Evolutionary conservation across 208 protist genomes (phyloP).

Genomic region (Trypanosoma vivax): DNA sequence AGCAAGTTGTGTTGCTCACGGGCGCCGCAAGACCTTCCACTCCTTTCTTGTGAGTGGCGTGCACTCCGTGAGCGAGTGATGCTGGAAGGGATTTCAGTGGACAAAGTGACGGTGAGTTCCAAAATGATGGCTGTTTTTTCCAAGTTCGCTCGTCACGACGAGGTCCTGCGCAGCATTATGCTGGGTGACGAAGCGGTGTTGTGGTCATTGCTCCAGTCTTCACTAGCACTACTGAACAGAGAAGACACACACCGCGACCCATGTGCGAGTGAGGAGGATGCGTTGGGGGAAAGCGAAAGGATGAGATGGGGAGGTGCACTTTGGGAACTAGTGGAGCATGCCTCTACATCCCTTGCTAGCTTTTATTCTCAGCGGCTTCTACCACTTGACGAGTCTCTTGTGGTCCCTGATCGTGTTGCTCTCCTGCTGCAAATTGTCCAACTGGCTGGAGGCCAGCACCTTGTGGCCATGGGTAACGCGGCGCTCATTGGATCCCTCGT

Average conservation of each 20-base stretch:
- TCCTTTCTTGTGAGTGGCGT: conserved; percentile 9
- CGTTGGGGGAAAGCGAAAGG: neutral
- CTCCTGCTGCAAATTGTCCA: conserved; percentile 14
- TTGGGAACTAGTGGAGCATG: conserved; percentile 18
- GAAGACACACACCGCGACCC: neutral
- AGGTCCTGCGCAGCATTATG: conserved; percentile 12
- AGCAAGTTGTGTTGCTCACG: neutral
- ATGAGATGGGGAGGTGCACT: neutral
- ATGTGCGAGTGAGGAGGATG: neutral
- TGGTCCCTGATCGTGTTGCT: conserved; percentile 1
- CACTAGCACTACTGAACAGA: neutral
- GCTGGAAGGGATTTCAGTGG: neutral
- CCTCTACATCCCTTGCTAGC: conserved; percentile 12
- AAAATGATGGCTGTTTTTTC: conserved; percentile 22
- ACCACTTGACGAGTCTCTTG: conserved; percentile 1
- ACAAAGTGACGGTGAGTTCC: neutral
- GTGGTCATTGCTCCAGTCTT: conserved; percentile 6
- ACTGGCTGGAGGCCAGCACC: neutral
- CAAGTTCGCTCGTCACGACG: conserved; percentile 20
- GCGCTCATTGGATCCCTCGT: conserved; percentile 22
- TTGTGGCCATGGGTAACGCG: conserved; percentile 29
- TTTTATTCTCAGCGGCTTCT: conserved; percentile 16
- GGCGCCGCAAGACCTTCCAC: neutral
- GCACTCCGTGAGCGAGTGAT: conserved; percentile 1
- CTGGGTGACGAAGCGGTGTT: conserved; percentile 10